phyloP scores from a whole-genome alignment of 1,139 yeast genomes.

The Sugiyamaella castrensis region DNA sequence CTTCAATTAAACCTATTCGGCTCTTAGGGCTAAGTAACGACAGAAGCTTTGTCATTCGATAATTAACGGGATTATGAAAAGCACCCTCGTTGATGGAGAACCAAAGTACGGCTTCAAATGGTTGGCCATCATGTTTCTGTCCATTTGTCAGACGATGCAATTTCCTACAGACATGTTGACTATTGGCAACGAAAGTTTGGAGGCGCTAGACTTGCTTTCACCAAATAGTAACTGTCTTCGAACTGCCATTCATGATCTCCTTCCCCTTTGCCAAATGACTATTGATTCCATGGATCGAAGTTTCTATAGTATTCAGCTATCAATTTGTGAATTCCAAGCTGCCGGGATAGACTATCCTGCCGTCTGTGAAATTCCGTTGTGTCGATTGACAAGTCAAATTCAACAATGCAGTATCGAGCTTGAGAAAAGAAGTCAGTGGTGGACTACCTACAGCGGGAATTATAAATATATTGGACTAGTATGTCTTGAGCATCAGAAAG shows the following conservation, averaged over 20 bases:
- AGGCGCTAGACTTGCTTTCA: constrained; percentile 4
- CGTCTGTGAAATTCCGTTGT: constrained; percentile 20
- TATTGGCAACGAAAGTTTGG: background rate
- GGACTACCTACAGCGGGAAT: constrained; percentile 42
- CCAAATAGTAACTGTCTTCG: constrained; percentile 3
- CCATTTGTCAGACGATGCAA: too few species aligned
- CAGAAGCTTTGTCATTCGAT: too few species aligned
- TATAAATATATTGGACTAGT: constrained; percentile 33
- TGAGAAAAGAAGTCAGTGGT: constrained; percentile 37
- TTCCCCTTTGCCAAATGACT: constrained; percentile 3
- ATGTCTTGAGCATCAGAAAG: constrained; percentile 28
- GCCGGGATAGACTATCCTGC: constrained; percentile 32
- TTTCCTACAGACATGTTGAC: too few species aligned
- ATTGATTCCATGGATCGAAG: constrained; percentile 24
- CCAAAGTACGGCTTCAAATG: too few species aligned
- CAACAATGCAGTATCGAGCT: constrained; percentile 30
- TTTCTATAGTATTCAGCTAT: constrained; percentile 29
- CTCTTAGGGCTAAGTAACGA: too few species aligned
- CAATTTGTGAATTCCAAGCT: constrained; percentile 37
- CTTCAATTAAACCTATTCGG: too few species aligned
- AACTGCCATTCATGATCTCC: background rate
- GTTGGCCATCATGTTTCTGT: too few species aligned
- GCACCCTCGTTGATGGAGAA: too few species aligned
- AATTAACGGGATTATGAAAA: too few species aligned
- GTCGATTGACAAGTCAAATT: background rate